Conservation (phyloP, 148 eudicot genomes). For the Silene latifolia region DNA sequence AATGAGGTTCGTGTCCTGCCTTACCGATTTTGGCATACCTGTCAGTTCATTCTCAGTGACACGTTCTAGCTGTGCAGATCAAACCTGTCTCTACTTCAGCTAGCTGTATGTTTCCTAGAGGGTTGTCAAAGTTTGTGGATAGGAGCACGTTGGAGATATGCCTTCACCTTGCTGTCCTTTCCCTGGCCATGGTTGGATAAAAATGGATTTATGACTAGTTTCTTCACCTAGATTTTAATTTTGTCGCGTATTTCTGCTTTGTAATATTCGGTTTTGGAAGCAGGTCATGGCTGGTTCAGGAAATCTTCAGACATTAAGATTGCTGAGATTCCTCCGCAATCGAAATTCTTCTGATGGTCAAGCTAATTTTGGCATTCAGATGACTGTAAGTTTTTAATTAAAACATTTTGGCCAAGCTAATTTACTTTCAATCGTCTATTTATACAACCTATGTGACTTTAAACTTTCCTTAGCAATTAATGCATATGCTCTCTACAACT, state of each 20-base stretch:
- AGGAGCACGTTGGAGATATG: constrained; percentile 89
- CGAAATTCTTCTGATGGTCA: constrained; percentile 81
- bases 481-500: no score
- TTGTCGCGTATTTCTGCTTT: constrained; percentile 12
- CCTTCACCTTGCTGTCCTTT: constrained; percentile 87
- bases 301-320: constrained; percentile 67
- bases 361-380: constrained; percentile 80
- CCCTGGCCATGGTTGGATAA: constrained; percentile 74
- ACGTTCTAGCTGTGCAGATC: constrained; percentile 53
- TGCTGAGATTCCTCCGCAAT: constrained; percentile 74
- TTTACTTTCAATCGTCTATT: background rate
- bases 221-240: background rate
- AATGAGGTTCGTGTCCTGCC: constrained; percentile 61
- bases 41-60: constrained; percentile 10
- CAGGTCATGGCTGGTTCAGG: constrained; percentile 99
- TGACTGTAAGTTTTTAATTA: constrained; percentile 60
- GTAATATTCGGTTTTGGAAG: constrained; percentile 27
- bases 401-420: background rate
- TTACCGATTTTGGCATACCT: constrained; percentile 18
- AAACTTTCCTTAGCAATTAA: no score
- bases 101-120: constrained; percentile 52
- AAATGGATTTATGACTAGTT: background rate
- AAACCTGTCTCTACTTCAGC: constrained; percentile 58
- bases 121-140: constrained; percentile 76
- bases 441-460: no score